Conservation (phyloP, 495 filamentous ascomycete genomes). For the Penicillium paradoxum region DNA sequence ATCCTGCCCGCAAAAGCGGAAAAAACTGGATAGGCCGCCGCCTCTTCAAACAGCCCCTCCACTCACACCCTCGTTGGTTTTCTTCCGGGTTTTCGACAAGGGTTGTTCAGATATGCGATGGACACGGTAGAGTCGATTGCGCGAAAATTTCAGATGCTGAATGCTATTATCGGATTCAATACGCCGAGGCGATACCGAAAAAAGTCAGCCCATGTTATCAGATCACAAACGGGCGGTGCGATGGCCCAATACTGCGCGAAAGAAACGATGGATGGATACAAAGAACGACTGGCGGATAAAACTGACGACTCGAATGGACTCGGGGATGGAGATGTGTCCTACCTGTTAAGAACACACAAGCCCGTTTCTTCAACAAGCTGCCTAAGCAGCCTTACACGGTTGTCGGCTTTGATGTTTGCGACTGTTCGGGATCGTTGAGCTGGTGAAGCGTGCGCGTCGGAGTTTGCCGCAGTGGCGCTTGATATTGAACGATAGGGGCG, state of each 20-base stretch:
- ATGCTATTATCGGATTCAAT: constrained; percentile 10
- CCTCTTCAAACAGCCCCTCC: neutral
- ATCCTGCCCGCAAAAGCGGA: constrained; percentile 35
- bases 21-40: constrained; percentile 9
- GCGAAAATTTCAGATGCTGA: neutral
- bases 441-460: constrained; percentile 2
- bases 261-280: neutral
- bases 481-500: neutral
- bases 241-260: neutral
- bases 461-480: neutral
- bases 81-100: neutral
- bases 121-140: neutral
- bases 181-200: constrained; percentile 18
- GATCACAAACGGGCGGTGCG: neutral
- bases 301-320: neutral
- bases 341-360: neutral
- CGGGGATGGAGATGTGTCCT: neutral
- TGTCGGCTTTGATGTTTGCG: neutral
- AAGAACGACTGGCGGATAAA: neutral
- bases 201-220: constrained; percentile 17
- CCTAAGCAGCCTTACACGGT: neutral
- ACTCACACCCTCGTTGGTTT: neutral
- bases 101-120: neutral
- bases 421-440: neutral
- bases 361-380: neutral